Conservation (phyloP, 768 basidiomycete species). For the Leccinellum luteum region DNA sequence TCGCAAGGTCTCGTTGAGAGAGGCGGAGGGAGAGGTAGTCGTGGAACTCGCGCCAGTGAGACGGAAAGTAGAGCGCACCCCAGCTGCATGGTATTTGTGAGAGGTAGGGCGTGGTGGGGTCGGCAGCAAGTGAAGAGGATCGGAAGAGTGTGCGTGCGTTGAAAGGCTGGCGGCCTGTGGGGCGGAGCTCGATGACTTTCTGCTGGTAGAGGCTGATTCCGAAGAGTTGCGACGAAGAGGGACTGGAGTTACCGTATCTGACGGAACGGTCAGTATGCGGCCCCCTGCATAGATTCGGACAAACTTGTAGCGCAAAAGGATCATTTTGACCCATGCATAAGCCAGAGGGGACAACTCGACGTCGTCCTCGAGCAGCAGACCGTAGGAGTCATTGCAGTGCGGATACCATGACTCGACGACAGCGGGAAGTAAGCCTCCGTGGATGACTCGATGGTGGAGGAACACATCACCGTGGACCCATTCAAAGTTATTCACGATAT, state of each 20-base stretch:
- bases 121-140: slow-evolving; percentile 30
- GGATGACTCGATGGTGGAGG: slow-evolving; percentile 71
- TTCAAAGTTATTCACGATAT: slow-evolving; percentile 43
- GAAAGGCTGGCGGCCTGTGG: slow-evolving; percentile 65
- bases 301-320: slow-evolving; percentile 73
- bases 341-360: slow-evolving; percentile 81
- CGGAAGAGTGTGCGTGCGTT: slow-evolving; percentile 61
- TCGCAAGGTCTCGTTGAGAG: slow-evolving; percentile 37
- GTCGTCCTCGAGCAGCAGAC: slow-evolving; percentile 82
- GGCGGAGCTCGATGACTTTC: slow-evolving; percentile 72
- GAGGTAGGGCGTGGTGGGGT: slow-evolving; percentile 67
- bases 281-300: not conserved
- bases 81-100: slow-evolving; percentile 89
- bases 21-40: slow-evolving; percentile 69
- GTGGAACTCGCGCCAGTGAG: slow-evolving; percentile 88
- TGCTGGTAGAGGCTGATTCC: slow-evolving; percentile 88
- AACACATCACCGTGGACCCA: slow-evolving; percentile 64
- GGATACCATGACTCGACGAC: slow-evolving; percentile 93
- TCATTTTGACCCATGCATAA: slow-evolving; percentile 83
- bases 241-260: slow-evolving; percentile 53
- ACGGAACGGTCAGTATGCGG: not conserved
- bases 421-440: slow-evolving; percentile 76
- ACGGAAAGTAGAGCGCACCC: slow-evolving; percentile 89
- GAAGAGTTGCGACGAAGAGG: slow-evolving; percentile 52
- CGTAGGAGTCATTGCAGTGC: slow-evolving; percentile 66